These are phyloP conservation scores for Coemansia sp. DNA, from an alignment of 192 early-diverging fungal genomes.

Conservation along the genomic window DNA sequence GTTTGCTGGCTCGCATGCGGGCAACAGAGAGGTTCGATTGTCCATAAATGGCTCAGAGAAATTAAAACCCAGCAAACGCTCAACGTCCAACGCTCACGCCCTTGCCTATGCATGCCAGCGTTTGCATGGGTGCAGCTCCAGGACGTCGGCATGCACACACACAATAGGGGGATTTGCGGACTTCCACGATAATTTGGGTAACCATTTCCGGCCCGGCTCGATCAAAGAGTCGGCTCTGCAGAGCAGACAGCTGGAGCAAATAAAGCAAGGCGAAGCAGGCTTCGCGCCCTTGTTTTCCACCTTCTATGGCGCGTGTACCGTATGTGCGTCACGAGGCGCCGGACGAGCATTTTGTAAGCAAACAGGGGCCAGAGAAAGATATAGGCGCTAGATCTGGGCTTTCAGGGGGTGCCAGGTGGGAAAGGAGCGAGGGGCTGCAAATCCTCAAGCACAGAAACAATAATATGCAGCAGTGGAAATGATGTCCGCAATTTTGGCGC, in stretches of 20 bases:
- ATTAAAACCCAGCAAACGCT: not conserved
- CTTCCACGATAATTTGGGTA: conserved; percentile 8
- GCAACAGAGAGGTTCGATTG: not conserved
- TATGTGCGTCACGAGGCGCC: no score
- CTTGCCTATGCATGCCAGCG: not conserved
- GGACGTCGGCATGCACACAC: not conserved
- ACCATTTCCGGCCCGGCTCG: conserved; percentile 2
- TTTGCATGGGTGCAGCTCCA: not conserved
- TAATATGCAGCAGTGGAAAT: conserved; percentile 1
- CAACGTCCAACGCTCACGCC: not conserved
- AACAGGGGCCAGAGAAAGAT: no score
- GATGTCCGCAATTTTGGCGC: not conserved
- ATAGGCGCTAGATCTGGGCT: no score
- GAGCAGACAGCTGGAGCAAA: no score
- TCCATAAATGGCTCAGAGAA: not conserved
- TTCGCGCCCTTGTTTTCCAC: no score
- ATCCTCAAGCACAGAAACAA: no score
- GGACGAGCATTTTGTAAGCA: no score
- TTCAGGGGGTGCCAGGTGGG: no score
- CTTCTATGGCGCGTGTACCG: no score
- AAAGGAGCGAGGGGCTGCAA: no score
- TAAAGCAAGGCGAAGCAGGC: no score
- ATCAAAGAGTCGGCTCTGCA: not conserved
- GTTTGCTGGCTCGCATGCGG: not conserved
- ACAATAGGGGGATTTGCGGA: not conserved